Base-by-base conservation (phyloP, 169 alveolate genomes). In the Babesia ovata region DNA sequence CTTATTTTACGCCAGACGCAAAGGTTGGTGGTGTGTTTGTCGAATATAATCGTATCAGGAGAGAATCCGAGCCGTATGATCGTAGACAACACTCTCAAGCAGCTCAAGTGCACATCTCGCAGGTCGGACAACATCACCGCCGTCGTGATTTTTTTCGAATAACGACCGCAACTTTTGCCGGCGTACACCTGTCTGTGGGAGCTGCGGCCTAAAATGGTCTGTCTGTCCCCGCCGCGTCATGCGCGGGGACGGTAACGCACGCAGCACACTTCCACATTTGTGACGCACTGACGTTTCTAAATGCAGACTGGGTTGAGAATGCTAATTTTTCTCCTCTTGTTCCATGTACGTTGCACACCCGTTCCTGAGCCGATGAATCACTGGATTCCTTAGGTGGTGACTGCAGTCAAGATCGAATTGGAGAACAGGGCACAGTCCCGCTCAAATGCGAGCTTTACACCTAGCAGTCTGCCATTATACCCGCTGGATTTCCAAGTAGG, bases 51-150 rank as follows among this genome's bases (percentile, higher is more conserved):
- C 39, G 76, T 36, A 24, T 44, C 75, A 58, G 92, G 91, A 17
- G 63, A 67, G 44, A 74, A 82, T 26, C 91, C 92, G n/a, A 83
- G 88, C 8, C 59, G 53, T n/a, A 62, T 63, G 19, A 75, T 86
- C 7, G 86, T 86, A 17, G 83, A 84, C 26, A 66, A 78, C 24
- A 84, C 85, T 13, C 63, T 86, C 36, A 63, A 54, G 50, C 75
- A 82, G 44, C 63, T 83, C 21, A 70, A 67, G 39, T 49, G 57
- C 56, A 70, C 57, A 36, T 42, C 85, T 10, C 57, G 67, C 48
- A 63, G 76, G 16, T 76, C 91, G 52, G 92, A 86, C 48, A 86
- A 86, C 72, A 70, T 86, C 42, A 86, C 92, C 21, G 88, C 67
- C 8, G 36, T 77, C 2, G 77, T 71, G 12, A 28, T 77, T 2